A percentile compares a stretch with the other conserved stretches of the same genome.
Evolutionary conservation across 108 stramenopile species (phyloP).

Genomic region (Cyclostephanos invisitatus): DNA sequence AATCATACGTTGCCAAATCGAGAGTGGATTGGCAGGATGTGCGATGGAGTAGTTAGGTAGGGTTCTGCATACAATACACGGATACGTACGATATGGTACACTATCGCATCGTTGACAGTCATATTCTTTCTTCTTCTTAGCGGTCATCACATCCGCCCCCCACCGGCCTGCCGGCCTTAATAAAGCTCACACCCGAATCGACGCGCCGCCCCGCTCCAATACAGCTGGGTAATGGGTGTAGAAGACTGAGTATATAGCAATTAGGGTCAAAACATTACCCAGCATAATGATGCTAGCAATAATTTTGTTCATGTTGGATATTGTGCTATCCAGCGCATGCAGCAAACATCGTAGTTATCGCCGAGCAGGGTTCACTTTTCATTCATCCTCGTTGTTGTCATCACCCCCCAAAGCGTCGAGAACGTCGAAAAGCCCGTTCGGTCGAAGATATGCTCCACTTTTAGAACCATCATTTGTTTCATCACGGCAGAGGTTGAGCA

Average conservation of each 20-base stretch:
- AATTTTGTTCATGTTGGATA: not conserved
- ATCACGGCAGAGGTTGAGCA: not conserved
- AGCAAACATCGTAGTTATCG: conserved; percentile 4
- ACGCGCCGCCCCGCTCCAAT: no score
- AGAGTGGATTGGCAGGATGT: no score
- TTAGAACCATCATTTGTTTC: not conserved
- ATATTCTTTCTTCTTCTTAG: no score
- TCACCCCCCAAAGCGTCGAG: not conserved
- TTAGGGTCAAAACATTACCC: not conserved
- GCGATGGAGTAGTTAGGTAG: no score
- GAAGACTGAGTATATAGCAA: conserved; percentile 1
- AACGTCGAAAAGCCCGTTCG: not conserved
- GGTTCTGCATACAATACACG: no score
- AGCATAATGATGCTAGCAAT: not conserved
- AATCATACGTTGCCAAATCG: no score
- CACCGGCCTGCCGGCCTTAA: not conserved
- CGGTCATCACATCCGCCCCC: no score
- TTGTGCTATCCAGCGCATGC: not conserved
- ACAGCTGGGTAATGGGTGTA: not conserved
- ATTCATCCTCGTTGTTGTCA: not conserved
- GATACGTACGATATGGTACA: no score
- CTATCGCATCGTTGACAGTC: no score
- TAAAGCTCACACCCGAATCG: conserved; percentile 3
- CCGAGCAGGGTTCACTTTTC: not conserved
- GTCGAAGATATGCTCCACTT: not conserved